Evolutionary conservation across 257 asterid genomes (phyloP), one percentile per base, ranked within the genome.

Genomic region (Prunella vulgaris): DNA sequence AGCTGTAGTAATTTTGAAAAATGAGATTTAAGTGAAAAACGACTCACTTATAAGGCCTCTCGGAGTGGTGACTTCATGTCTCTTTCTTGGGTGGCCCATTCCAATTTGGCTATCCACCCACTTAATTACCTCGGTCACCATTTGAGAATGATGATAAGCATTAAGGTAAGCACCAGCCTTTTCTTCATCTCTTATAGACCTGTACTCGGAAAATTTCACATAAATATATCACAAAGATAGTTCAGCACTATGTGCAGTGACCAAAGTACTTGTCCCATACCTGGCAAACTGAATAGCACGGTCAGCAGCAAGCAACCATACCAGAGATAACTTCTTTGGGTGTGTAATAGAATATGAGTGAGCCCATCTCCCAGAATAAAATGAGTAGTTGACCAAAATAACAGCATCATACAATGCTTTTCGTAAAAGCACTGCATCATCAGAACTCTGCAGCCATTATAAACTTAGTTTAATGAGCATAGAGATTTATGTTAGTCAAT

Each of bases 21-120:
- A 51, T 40, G 59, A 60, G 57, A 17, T 48, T 4, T n/a, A 57
- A 66, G 62, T 5, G 20, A 63, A 69, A 64, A 77, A 53, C 53
- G 54, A 82, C 98, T 80, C 83, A 92, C 98, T 59, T 54, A 86
- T 86, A n/a, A 92, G 86, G 78, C 82, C 88, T 73, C 51, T 58
- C 3, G 98, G 94, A 70, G 81, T 78, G 49, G 82, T 66, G 17
- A 78, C 28, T 63, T 68, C 77, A 48, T 85, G 84, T 66, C 70
- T 66, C 53, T 61, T 35, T 30, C 38, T 68, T 42, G 42, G 76
- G 65, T 82, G 67, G 78, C 52, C 48, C 4, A 46, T n/a, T 13
- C 80, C 80, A 67, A 88, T 85, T 77, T 74, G 82, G 72, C 20
- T 42, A 33, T 71, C 27, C 35, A 82, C 81, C 93, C 95, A 86